Percentiles rank a stretch among this genome's conserved stretches.
These are phyloP conservation scores for Leersia perrieri DNA, from an alignment of 176 grass and related monocot genomes.

Conservation along the genomic window DNA sequence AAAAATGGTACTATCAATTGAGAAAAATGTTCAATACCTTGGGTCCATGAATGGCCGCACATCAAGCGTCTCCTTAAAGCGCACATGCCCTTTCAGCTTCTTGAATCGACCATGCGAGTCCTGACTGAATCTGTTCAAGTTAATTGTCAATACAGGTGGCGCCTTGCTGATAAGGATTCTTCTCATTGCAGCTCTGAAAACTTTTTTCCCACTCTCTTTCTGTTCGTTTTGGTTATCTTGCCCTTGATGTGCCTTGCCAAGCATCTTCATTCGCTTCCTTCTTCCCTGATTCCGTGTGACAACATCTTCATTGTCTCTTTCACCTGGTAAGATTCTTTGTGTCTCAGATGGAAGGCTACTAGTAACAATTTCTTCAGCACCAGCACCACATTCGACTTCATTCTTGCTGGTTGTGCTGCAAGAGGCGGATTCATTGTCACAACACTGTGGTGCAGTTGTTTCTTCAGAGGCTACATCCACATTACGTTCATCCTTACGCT, in stretches of 20 bases:
- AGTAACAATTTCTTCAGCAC: constrained; percentile 31
- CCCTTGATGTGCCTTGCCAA: constrained; percentile 29
- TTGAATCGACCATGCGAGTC: constrained; percentile 71
- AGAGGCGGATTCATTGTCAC: constrained; percentile 28
- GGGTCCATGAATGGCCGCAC: constrained; percentile 67
- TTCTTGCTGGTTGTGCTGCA: constrained; percentile 39
- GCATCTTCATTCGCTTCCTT: constrained; percentile 44
- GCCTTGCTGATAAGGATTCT: constrained; percentile 77
- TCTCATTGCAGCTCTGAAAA: constrained; percentile 84
- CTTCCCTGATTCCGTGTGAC: constrained; percentile 36
- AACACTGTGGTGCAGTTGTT: constrained; percentile 34
- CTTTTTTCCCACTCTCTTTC: constrained; percentile 47
- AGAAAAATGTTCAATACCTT: constrained; percentile 53
- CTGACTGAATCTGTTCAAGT: constrained; percentile 94
- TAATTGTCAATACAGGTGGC: constrained; percentile 74
- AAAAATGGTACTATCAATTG: neutral
- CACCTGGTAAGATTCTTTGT: constrained; percentile 25
- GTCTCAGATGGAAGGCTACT: constrained; percentile 41
- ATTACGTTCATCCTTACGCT: constrained; percentile 36
- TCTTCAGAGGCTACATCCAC: constrained; percentile 30
- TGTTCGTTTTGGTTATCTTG: constrained; percentile 43
- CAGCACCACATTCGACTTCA: constrained; percentile 38
- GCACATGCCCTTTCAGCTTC: constrained; percentile 87
- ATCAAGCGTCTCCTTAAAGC: constrained; percentile 80
- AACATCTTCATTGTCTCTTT: constrained; percentile 39